Evolutionary conservation across 2,329 filamentous ascomycete species (phyloP).

Genomic region (Amauroascus niger): DNA sequence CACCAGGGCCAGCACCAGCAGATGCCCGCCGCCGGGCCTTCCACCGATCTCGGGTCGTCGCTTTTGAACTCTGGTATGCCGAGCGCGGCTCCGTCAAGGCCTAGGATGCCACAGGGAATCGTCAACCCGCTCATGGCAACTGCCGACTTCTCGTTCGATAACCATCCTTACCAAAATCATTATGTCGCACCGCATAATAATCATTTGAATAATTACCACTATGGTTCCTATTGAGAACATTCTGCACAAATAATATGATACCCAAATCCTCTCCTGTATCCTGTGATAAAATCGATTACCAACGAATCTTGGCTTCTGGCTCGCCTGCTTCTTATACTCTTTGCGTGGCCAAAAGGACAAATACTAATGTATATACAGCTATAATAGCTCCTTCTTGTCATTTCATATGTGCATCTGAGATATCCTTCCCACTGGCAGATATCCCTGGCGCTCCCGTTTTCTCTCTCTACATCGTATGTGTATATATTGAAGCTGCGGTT

Average conservation of each 20-base stretch:
- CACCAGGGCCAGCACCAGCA: slow-evolving; percentile 26
- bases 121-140: slow-evolving; percentile 61
- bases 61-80: slow-evolving; percentile 20
- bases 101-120: slow-evolving; percentile 38
- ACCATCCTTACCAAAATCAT: slow-evolving; percentile 71
- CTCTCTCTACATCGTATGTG: neutral
- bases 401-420: neutral
- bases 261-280: neutral
- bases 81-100: slow-evolving; percentile 24
- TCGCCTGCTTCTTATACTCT: neutral
- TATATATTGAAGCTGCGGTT: neutral
- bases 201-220: slow-evolving; percentile 24
- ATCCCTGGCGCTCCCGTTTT: neutral
- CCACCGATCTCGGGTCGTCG: slow-evolving; percentile 13
- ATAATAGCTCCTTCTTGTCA: neutral
- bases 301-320: neutral
- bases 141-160: slow-evolving; percentile 66
- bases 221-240: slow-evolving; percentile 15
- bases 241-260: neutral
- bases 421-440: neutral
- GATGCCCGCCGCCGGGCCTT: slow-evolving; percentile 12
- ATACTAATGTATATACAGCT: slow-evolving; percentile 3
- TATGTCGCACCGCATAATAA: slow-evolving; percentile 61
- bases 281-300: neutral
- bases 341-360: neutral